Base-by-base conservation (phyloP, 345 rosid species). In the Orychophragmus violaceus region DNA sequence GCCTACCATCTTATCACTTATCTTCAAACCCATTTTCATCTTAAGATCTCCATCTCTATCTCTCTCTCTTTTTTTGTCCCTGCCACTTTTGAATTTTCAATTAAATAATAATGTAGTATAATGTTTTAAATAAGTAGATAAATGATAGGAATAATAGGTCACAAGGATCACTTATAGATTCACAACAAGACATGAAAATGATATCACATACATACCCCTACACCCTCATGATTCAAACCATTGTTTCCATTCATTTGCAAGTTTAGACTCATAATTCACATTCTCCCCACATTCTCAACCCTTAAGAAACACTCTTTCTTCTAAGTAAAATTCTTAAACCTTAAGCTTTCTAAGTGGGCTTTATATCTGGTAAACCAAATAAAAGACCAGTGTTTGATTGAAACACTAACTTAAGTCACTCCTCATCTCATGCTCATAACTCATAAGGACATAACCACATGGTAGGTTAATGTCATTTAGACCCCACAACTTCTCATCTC, bases 1-100 rank as follows among this genome's bases (percentile, higher is more conserved):
- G 66, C 70, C 65, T 37, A 72, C 64, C 70, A 29, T 64, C 76
- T 59, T 42, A 64, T 64, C 76, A 72, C 70, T 72, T 72, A 63
- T 71, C 76, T 71, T 63, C 33, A 45, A 57, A 25, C 61, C 70
- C 64, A 55, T 71, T 63, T 63, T 71, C 58, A 63, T 63, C 58
- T 63, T 55, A 55, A 25, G 39, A 14, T 41, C 41, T 35, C 41
- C 61, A 46, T 62, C 69, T 56, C 48, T 13, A 19, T 45, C 41
- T 70, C 55, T 62, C 69, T 56, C 48, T 13, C 29, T 45, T 52
- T 70, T 18, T 8, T 41, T 41, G 62, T 61, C 55, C 62, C 55
- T 49, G 30, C 30, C 74, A 59, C 46, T 16, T 23, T 44, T 18
- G 14, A n/a, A n/a, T 39, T 53, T n/a, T 41, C 22, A 16, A 33